Evolutionary conservation across 148 eudicot genomes (phyloP), one percentile per base, ranked within the genome.

Genomic region (Simmondsia chinensis): DNA sequence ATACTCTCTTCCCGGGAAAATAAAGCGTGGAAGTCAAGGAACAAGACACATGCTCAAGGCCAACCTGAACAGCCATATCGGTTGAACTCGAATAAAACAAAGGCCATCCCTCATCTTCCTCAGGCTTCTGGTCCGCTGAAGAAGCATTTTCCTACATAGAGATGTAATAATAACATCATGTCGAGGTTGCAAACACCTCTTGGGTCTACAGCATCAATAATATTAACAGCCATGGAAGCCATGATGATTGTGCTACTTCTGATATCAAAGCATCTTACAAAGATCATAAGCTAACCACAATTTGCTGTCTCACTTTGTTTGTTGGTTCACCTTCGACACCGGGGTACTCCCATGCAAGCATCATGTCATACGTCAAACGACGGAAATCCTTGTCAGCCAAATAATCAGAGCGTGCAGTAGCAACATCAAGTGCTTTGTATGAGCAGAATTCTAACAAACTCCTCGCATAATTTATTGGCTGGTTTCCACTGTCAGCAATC

Each of bases 321-420:
- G 46, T 23, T 20, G 59, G 45, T 28, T 67, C 65, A 50, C 12
- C 49, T 30, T 76, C 64, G 50, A 61, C 52, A 21, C 60, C 71
- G 9, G 94, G 87, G 20, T 54, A 55, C 38, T 83, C 94, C 94
- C 94, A 83, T 10, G 94, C 84, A 61, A 80, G 78, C 94, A 83
- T 83, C 87, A 79, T 83, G 52, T 76, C 94, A 56, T 59, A 83
- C 20, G 76, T 76, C 54, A 80, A 54, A 39, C 75, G 76, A 30
- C 75, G 74, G 31, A 83, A 79, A 31, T 83, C 84, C 65, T 83
- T 76, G 58, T 79, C 75, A 26, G 49, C 47, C 50, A 83, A 57
- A 61, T 76, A 83, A 61, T 76, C 62, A 20, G 94, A 52, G 32
- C 48, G 63, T 6, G 63, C 20, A 36, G 60, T 63, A 49, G 62